These are phyloP conservation scores for Rhynchosporium agropyri DNA, from an alignment of 2,329 filamentous ascomycete genomes.

Conservation along the genomic window DNA sequence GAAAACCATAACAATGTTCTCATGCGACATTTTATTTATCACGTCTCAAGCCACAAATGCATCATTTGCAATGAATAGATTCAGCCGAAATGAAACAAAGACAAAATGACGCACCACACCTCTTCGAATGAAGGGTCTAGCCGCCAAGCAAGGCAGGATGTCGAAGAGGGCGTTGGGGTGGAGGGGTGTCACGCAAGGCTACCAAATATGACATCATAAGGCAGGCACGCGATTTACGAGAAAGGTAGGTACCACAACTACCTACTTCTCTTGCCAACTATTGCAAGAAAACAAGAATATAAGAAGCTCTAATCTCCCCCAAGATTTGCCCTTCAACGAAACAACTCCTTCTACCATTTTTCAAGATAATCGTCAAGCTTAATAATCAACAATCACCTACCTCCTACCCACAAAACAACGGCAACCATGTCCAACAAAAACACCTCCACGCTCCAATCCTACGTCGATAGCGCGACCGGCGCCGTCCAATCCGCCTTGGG, in stretches of 20 bases:
- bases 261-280: too few species aligned
- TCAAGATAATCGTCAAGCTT: not conserved
- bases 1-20: not conserved
- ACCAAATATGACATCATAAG: conserved; percentile 13
- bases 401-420: conserved; percentile 22
- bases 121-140: not conserved
- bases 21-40: not conserved
- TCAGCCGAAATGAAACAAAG: conserved; percentile 15
- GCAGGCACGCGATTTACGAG: conserved; percentile 7
- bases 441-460: conserved; percentile 76
- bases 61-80: conserved; percentile 6
- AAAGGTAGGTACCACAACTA: not conserved
- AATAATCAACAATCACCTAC: not conserved
- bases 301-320: too few species aligned
- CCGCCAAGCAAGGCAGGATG: conserved; percentile 6
- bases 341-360: conserved; percentile 14
- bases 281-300: too few species aligned
- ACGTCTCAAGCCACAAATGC: conserved; percentile 6
- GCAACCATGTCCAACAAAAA: conserved; percentile 55
- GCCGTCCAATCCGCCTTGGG: conserved; percentile 73
- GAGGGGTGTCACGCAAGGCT: conserved; percentile 9
- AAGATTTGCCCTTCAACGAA: too few species aligned
- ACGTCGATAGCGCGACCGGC: conserved; percentile 72
- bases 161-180: not conserved
- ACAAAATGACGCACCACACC: conserved; percentile 8